These are phyloP conservation scores for Carnegiea gigantea DNA, from an alignment of 179 eudicot species.

Conservation along the genomic window DNA sequence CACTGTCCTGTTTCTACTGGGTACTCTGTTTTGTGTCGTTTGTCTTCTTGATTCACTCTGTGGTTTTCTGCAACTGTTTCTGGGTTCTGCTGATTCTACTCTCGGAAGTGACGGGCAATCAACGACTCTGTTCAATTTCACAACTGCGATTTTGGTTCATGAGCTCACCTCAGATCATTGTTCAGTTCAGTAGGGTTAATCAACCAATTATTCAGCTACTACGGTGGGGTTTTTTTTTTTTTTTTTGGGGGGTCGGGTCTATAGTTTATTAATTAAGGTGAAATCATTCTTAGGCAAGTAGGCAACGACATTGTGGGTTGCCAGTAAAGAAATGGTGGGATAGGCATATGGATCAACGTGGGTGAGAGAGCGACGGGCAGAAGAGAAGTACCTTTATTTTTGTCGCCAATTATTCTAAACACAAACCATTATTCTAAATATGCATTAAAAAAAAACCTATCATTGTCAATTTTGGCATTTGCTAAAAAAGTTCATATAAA, in stretches of 20 bases:
- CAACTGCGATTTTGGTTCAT: slow-evolving; percentile 15
- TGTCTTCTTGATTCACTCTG: not conserved
- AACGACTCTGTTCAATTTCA: not conserved
- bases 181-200: slow-evolving; percentile 9
- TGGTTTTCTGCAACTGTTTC: not conserved
- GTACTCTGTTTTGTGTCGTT: not conserved
- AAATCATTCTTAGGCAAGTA: slow-evolving; percentile 7
- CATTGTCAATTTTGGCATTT: too few relatives aligned
- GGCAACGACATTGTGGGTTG: slow-evolving; percentile 4
- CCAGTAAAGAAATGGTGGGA: slow-evolving; percentile 13
- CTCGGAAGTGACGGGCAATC: not conserved
- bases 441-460: too few relatives aligned
- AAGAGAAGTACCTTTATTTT: not conserved
- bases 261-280: slow-evolving; percentile 2
- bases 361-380: slow-evolving; percentile 18
- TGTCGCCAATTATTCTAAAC: not conserved
- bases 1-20: not conserved
- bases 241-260: too few relatives aligned
- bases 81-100: slow-evolving; percentile 16
- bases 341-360: not conserved
- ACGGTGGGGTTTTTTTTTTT: too few relatives aligned
- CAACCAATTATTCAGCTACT: not conserved
- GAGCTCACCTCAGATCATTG: slow-evolving; percentile 7
- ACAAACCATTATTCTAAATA: too few relatives aligned
- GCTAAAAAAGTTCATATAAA: too few relatives aligned